These are phyloP conservation scores for Diddensiella transvaalensis DNA, from an alignment of 805 yeast genomes.

Conservation along the genomic window DNA sequence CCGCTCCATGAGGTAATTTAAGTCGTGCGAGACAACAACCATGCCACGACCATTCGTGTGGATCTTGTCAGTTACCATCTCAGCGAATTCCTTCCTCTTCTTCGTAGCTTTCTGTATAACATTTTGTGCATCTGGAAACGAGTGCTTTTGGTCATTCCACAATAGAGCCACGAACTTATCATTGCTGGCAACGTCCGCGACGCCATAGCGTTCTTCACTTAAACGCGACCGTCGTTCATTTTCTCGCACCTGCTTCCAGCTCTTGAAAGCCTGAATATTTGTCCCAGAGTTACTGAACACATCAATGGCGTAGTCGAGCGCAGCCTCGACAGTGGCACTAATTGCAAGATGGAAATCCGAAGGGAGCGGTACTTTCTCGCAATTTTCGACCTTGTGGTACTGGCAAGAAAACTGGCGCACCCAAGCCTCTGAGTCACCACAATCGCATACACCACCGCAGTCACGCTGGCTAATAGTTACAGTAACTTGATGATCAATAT, in stretches of 20 bases:
- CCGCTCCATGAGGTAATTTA: slow-evolving; percentile 48
- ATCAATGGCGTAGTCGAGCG: slow-evolving; percentile 33
- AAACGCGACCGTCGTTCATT: slow-evolving; percentile 35
- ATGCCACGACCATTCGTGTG: slow-evolving; percentile 65
- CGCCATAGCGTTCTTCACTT: slow-evolving; percentile 44
- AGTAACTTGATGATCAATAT: slow-evolving; percentile 67
- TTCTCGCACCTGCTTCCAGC: slow-evolving; percentile 28
- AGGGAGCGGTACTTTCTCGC: slow-evolving; percentile 39
- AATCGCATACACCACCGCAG: slow-evolving; percentile 80
- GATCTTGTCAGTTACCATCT: slow-evolving; percentile 64
- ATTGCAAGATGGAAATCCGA: slow-evolving; percentile 40
- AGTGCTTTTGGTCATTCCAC: slow-evolving; percentile 78
- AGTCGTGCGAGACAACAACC: slow-evolving; percentile 55
- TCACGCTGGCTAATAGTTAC: slow-evolving; percentile 55
- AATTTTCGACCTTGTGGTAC: slow-evolving; percentile 32
- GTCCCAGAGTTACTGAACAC: slow-evolving; percentile 28
- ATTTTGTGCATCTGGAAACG: slow-evolving; percentile 68
- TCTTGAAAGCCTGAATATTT: slow-evolving; percentile 25
- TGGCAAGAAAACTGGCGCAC: slow-evolving; percentile 49
- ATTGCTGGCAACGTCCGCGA: slow-evolving; percentile 40
- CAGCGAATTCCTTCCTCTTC: slow-evolving; percentile 60
- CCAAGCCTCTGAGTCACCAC: slow-evolving; percentile 91
- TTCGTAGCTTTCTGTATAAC: slow-evolving; percentile 61
- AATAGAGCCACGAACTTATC: slow-evolving; percentile 53
- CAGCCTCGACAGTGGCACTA: slow-evolving; percentile 22